phyloP scores from a whole-genome alignment of 192 early-diverging fungal genomes.

The Kappamyces sp. region DNA sequence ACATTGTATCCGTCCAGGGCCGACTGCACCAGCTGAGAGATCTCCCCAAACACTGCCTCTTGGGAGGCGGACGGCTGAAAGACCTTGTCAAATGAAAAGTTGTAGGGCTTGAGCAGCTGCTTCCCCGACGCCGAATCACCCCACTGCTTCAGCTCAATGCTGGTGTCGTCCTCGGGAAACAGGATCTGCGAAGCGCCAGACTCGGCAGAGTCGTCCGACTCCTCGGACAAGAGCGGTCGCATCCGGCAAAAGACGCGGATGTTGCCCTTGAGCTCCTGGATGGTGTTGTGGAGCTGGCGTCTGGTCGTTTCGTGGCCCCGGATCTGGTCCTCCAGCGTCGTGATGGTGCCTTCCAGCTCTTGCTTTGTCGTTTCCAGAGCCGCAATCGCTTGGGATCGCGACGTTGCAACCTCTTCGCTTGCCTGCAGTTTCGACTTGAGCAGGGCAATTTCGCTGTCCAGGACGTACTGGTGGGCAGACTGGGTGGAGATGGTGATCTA shows the following conservation, averaged over 20 bases:
- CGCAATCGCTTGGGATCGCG: constrained; percentile 20
- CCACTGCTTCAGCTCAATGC: constrained; percentile 64
- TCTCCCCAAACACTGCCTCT: constrained; percentile 82
- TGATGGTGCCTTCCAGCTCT: constrained; percentile 31
- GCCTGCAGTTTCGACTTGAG: constrained; percentile 14
- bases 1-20: constrained; percentile 96
- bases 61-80: constrained; percentile 69
- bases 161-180: constrained; percentile 56
- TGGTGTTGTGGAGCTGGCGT: constrained; percentile 82
- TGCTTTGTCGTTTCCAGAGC: constrained; percentile 26
- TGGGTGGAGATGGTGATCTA: neutral
- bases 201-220: constrained; percentile 16
- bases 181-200: constrained; percentile 35
- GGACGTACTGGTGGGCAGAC: neutral
- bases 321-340: constrained; percentile 55
- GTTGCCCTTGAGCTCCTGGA: constrained; percentile 94
- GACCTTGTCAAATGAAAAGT: constrained; percentile 82
- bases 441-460: constrained; percentile 29
- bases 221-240: constrained; percentile 58
- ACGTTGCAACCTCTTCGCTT: constrained; percentile 9
- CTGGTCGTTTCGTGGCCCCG: constrained; percentile 71
- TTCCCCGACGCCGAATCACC: constrained; percentile 37
- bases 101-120: constrained; percentile 56
- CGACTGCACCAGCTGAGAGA: constrained; percentile 93
- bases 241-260: constrained; percentile 96